Base-by-base conservation (phyloP, 768 basidiomycete species). In the Pseudohyphozyma bogoriensis region DNA sequence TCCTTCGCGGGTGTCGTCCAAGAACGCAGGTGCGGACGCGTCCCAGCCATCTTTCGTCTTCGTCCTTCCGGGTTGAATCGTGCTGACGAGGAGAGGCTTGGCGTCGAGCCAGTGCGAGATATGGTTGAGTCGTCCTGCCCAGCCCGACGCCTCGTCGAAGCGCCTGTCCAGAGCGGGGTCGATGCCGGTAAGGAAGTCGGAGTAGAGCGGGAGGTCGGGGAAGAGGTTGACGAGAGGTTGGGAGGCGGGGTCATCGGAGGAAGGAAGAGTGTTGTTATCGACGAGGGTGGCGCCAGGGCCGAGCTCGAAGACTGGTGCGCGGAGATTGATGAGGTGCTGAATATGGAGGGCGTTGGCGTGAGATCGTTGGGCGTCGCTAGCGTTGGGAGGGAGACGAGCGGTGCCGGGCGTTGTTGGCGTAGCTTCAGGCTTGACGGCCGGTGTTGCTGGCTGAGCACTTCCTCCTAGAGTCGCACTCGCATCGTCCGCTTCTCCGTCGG, bases 41-140 rank as follows among this genome's bases (percentile, higher is more conserved):
- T 26, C 33, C 65, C 65, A 66, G 3, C 81, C 77, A 31, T 79
- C 69, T 83, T 85, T 87, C 42, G 75, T 75, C 78, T 83, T 85
- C 63, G 84, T 83, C 69, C 79, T 84, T 8, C 86, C 81, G 9
- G 93, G 95, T 64, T 89, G 80, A 37, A 97, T 75, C 49, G 90
- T 81, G 13, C 89, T 84, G 36, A 96, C 77, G 31, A 99, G 79
- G 2, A 89, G 85, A 3, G 90, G 89, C 71, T 86, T 87, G 37
- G 79, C 76, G 56, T 82, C 78, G 85, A 95, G 87, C 72, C 93
- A 85, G 59, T 80, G 77, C 29, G 83, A 84, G 47, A 83, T 79
- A 31, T 88, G 85, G 29, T 82, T 81, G 31, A 96, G 76, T 64
- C 85, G 88, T 33, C 83, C 83, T 58, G 82, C 83, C 20, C 60